These are phyloP conservation scores for Corymbia calophylla DNA, from an alignment of 441 rosid species.

Conservation along the genomic window DNA sequence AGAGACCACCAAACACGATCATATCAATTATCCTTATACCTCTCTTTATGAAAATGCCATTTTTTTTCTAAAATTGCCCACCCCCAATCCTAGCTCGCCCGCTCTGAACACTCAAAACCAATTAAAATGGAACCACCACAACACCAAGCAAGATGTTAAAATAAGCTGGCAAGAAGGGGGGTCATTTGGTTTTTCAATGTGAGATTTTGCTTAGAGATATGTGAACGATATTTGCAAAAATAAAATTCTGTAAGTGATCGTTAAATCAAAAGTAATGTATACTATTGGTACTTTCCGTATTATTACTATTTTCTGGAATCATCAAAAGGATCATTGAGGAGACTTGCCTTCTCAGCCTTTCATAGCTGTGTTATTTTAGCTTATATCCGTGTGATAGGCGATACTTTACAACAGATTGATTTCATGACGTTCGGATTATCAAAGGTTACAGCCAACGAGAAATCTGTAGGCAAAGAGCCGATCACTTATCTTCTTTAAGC, in stretches of 20 bases:
- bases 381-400: neutral
- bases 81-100: neutral
- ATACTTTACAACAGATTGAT: neutral
- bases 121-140: neutral
- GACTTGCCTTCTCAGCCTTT: neutral
- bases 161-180: neutral
- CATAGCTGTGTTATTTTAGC: neutral
- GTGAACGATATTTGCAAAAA: neutral
- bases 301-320: neutral
- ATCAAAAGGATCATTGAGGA: neutral
- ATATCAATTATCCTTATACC: neutral
- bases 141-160: neutral
- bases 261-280: neutral
- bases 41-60: neutral
- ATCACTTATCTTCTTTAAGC: neutral
- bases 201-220: neutral
- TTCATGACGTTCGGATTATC: neutral
- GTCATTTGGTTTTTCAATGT: neutral
- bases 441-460: neutral
- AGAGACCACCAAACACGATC: neutral
- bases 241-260: neutral
- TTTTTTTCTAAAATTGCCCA: neutral
- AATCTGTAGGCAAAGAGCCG: neutral
- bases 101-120: neutral
- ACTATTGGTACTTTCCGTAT: neutral